Evolutionary conservation across 1,139 yeast genomes (phyloP).

Genomic region (Suhomyces coccinellae): DNA sequence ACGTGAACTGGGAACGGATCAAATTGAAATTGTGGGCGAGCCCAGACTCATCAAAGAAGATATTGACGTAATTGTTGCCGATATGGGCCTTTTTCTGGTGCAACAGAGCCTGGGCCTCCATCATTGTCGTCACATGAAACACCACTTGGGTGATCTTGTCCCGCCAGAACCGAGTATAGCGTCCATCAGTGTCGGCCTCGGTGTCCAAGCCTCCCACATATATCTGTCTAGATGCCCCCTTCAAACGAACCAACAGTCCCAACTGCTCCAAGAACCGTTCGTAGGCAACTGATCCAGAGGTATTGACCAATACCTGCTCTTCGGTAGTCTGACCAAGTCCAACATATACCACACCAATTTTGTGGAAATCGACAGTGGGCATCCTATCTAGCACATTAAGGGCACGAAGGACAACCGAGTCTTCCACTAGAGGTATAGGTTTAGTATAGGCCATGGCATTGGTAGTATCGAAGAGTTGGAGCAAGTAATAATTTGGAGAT

Average conservation of each 20-base stretch:
- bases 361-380: slow-evolving; percentile 78
- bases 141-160: slow-evolving; percentile 71
- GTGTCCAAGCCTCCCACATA: slow-evolving; percentile 84
- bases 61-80: slow-evolving; percentile 81
- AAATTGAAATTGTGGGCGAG: slow-evolving; percentile 67
- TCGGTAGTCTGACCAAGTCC: slow-evolving; percentile 68
- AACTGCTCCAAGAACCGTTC: slow-evolving; percentile 56
- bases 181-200: slow-evolving; percentile 69
- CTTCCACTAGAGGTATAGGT: slow-evolving; percentile 46
- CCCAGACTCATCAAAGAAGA: slow-evolving; percentile 74
- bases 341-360: slow-evolving; percentile 74
- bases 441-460: slow-evolving; percentile 22
- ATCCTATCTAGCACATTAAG: slow-evolving; percentile 67
- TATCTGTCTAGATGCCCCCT: slow-evolving; percentile 48
- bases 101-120: slow-evolving; percentile 50
- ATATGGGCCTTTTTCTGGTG: slow-evolving; percentile 78
- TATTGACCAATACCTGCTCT: slow-evolving; percentile 62
- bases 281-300: slow-evolving; percentile 64
- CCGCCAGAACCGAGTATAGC: slow-evolving; percentile 71
- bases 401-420: slow-evolving; percentile 56
- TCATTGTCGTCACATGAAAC: slow-evolving; percentile 78
- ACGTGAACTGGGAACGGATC: slow-evolving; percentile 78
- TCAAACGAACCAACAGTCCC: slow-evolving; percentile 60
- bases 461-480: slow-evolving; percentile 34
- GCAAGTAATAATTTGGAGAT: slow-evolving; percentile 31